A percentile compares a stretch with the other conserved stretches of the same genome.
Conservation (phyloP, 169 alveolate species). For the Perkinsus olseni region DNA sequence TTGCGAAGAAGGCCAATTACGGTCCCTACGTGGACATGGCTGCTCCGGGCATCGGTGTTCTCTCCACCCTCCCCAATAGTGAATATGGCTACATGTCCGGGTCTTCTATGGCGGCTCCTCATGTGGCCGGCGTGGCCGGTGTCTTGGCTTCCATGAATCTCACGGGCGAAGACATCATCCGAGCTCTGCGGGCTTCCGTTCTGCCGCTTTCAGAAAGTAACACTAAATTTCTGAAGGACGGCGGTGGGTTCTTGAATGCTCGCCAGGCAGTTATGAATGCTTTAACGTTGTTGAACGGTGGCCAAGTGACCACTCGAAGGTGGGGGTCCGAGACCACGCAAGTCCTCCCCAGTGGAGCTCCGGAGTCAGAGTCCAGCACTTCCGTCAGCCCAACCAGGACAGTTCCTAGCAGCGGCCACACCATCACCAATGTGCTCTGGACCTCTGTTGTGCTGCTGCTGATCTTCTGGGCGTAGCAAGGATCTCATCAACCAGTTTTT, state of each 20-base stretch:
- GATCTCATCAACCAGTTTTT: not conserved
- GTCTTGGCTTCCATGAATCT: not conserved
- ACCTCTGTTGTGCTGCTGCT: not conserved
- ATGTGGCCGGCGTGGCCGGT: constrained; percentile 27
- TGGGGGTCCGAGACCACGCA: not conserved
- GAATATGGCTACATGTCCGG: constrained; percentile 30
- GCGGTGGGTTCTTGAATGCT: not conserved
- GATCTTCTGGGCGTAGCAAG: not conserved
- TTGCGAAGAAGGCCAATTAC: constrained; percentile 23
- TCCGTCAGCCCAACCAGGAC: not conserved
- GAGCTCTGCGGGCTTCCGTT: not conserved
- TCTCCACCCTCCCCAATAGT: constrained; percentile 23
- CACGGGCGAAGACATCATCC: not conserved
- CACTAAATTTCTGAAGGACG: not conserved
- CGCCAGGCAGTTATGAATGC: not conserved
- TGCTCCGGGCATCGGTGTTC: constrained; percentile 37
- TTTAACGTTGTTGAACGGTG: not conserved
- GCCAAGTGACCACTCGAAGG: not conserved
- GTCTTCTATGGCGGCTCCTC: constrained; percentile 37
- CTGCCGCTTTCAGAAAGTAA: not conserved
- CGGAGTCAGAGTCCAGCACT: not conserved
- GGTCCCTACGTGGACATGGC: constrained; percentile 37
- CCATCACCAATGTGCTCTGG: not conserved
- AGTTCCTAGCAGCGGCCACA: not conserved
- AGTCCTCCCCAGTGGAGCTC: not conserved